phyloP scores from a whole-genome alignment of 169 alveolate genomes.

The Babesia caballi region DNA sequence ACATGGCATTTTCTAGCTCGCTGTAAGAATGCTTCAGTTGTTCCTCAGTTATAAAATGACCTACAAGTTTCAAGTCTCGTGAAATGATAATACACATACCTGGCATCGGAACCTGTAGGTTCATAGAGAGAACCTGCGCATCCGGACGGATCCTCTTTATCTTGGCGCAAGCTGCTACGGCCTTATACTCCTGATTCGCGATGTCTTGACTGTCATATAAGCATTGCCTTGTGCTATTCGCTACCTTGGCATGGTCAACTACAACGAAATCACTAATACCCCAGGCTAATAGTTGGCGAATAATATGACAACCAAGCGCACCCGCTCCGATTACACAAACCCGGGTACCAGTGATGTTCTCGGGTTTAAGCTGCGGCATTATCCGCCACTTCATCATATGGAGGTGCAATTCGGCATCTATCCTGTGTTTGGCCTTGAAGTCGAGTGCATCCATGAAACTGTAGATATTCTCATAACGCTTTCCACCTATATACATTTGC shows the following conservation, averaged over 20 bases:
- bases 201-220: constrained; percentile 48
- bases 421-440: constrained; percentile 24
- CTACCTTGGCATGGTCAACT: constrained; percentile 65
- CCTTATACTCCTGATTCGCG: constrained; percentile 36
- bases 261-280: constrained; percentile 64
- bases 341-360: constrained; percentile 45
- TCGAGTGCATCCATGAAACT: constrained; percentile 45
- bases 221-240: constrained; percentile 69
- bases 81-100: constrained; percentile 35
- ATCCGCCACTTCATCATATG: constrained; percentile 73
- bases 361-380: constrained; percentile 58
- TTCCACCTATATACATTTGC: neutral
- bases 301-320: constrained; percentile 72
- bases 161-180: constrained; percentile 61
- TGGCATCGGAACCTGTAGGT: constrained; percentile 74
- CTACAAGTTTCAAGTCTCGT: neutral
- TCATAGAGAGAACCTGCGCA: constrained; percentile 36
- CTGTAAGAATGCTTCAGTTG: constrained; percentile 15
- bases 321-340: constrained; percentile 74
- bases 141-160: constrained; percentile 68
- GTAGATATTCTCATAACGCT: constrained; percentile 10
- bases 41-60: constrained; percentile 40
- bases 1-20: constrained; percentile 36
- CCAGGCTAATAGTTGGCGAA: constrained; percentile 71
- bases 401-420: constrained; percentile 64